Evolutionary conservation across 2,329 filamentous ascomycete genomes (phyloP).

Genomic region (Exophiala spinifera): DNA sequence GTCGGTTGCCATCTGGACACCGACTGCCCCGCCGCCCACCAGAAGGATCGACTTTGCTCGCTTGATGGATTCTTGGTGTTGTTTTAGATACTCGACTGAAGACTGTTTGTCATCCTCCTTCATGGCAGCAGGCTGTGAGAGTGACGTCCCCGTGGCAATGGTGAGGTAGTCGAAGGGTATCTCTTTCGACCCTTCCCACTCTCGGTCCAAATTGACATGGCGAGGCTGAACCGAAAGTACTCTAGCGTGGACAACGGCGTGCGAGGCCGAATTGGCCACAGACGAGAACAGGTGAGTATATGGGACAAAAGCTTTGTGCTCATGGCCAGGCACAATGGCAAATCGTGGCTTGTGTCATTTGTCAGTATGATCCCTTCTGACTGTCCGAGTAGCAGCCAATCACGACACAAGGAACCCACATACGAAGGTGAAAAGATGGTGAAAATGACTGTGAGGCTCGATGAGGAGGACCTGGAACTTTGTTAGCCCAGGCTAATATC

Average conservation of each 20-base stretch:
- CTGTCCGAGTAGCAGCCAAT: background rate
- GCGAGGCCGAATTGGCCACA: conserved; percentile 40
- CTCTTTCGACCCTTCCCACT: conserved; percentile 40
- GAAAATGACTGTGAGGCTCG: conserved; percentile 60
- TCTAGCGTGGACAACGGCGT: conserved; percentile 37
- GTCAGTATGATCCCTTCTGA: conserved; percentile 35
- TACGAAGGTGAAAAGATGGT: conserved; percentile 54
- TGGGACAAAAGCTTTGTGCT: conserved; percentile 60
- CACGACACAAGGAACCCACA: background rate
- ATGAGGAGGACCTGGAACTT: conserved; percentile 52
- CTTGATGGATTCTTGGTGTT: conserved; percentile 32
- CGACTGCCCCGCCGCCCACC: conserved; percentile 49
- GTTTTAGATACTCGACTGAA: conserved; percentile 12
- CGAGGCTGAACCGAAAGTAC: conserved; percentile 43
- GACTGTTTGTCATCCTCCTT: conserved; percentile 10
- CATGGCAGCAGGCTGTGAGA: background rate
- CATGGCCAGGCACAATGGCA: conserved; percentile 55
- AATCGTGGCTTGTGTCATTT: conserved; percentile 53
- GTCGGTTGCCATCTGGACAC: conserved; percentile 51
- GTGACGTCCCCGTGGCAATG: conserved; percentile 54
- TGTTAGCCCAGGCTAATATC: conserved; percentile 35
- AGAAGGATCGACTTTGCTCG: conserved; percentile 48
- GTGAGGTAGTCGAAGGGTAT: conserved; percentile 55
- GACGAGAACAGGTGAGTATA: conserved; percentile 39
- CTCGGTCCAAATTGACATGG: conserved; percentile 41